These are phyloP conservation scores for Teratosphaeria pseudoeucalypti DNA, from an alignment of 2,329 filamentous ascomycete genomes.

Conservation along the genomic window DNA sequence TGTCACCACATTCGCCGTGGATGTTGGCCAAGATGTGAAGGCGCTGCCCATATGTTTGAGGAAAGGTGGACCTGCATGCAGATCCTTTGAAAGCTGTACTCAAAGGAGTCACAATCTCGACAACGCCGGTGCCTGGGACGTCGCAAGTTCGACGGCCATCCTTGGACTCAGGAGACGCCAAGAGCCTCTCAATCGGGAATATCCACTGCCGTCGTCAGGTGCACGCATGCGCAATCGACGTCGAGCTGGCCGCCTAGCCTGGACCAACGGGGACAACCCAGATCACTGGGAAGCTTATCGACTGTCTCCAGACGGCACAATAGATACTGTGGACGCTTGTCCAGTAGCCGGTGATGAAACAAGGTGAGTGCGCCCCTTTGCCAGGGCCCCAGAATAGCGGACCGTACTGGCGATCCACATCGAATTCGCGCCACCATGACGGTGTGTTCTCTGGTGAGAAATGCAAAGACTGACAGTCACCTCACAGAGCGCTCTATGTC, in stretches of 20 bases:
- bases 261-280: slow-evolving; percentile 7
- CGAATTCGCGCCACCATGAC: background rate
- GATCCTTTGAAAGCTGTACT: slow-evolving; percentile 31
- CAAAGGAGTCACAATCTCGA: slow-evolving; percentile 44
- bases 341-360: background rate
- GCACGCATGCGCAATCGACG: slow-evolving; percentile 2
- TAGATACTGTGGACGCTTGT: slow-evolving; percentile 27
- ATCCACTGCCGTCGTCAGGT: background rate
- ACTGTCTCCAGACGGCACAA: slow-evolving; percentile 37
- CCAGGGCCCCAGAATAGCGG: background rate
- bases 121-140: slow-evolving; percentile 57
- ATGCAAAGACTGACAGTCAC: slow-evolving; percentile 11
- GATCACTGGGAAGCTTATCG: slow-evolving; percentile 45
- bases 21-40: slow-evolving; percentile 39
- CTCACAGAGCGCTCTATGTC: slow-evolving; percentile 51
- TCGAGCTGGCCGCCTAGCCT: background rate
- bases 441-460: slow-evolving; percentile 11
- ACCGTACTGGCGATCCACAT: background rate
- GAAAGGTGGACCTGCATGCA: slow-evolving; percentile 26
- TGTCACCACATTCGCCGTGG: slow-evolving; percentile 38
- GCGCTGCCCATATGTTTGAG: slow-evolving; percentile 45
- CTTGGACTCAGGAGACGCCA: slow-evolving; percentile 49
- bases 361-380: background rate
- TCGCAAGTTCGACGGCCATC: slow-evolving; percentile 49
- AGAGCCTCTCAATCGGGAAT: background rate